Evolutionary conservation across 208 protist species (phyloP).

Genomic region (Herpetomonas samuelpessoai): DNA sequence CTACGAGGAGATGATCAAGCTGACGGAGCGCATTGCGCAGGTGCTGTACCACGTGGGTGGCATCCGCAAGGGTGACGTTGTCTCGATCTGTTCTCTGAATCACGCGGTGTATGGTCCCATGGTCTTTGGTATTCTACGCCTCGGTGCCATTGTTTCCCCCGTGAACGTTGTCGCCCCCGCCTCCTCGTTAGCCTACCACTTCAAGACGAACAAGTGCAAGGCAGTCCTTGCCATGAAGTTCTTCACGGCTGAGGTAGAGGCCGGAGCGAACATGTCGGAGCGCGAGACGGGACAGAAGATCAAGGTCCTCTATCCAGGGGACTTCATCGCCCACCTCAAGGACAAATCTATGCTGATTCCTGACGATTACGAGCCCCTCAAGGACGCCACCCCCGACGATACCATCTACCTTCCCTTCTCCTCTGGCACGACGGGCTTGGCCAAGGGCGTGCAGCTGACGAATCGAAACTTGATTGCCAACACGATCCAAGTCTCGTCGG

Average conservation of each 20-base stretch:
- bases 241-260: slow-evolving; percentile 29
- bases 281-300: slow-evolving; percentile 25
- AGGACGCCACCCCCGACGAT: slow-evolving; percentile 24
- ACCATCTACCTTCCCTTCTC: slow-evolving; percentile 44
- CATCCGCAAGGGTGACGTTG: slow-evolving; percentile 38
- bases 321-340: slow-evolving; percentile 10
- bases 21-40: slow-evolving; percentile 26
- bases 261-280: slow-evolving; percentile 27
- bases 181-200: slow-evolving; percentile 31
- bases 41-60: slow-evolving; percentile 31
- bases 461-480: slow-evolving; percentile 25
- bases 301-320: slow-evolving; percentile 29
- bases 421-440: slow-evolving; percentile 33
- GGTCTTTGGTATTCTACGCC: slow-evolving; percentile 32
- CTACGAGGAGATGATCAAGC: slow-evolving; percentile 24
- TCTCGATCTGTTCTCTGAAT: slow-evolving; percentile 33
- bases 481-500: slow-evolving; percentile 14
- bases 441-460: slow-evolving; percentile 65
- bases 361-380: slow-evolving; percentile 24
- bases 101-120: slow-evolving; percentile 23
- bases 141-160: slow-evolving; percentile 33
- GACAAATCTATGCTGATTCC: slow-evolving; percentile 21
- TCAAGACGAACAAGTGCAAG: slow-evolving; percentile 31
- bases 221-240: slow-evolving; percentile 28
- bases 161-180: slow-evolving; percentile 28